Evolutionary conservation across 2,329 filamentous ascomycete species (phyloP).

Genomic region (Fusarium sp.): DNA sequence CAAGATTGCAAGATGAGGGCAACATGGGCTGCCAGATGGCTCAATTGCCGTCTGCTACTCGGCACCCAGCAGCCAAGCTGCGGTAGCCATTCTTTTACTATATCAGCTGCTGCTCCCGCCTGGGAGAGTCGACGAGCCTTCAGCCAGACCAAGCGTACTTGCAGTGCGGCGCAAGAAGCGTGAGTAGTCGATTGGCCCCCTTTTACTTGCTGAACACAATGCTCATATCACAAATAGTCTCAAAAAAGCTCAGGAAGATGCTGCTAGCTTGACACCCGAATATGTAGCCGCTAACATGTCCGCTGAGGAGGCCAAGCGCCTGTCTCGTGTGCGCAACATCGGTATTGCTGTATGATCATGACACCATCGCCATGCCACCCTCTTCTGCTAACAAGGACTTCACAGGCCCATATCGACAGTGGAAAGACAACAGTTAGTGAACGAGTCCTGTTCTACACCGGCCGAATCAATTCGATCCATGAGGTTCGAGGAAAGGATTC

Average conservation of each 20-base stretch:
- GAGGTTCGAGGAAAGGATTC: conserved; percentile 95
- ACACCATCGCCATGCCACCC: background rate
- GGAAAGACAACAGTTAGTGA: conserved; percentile 98
- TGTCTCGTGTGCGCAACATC: conserved; percentile 92
- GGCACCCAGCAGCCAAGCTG: conserved; percentile 46
- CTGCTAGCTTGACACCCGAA: conserved; percentile 64
- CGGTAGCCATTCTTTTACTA: conserved; percentile 45
- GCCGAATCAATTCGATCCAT: conserved; percentile 95
- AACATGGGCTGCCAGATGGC: conserved; percentile 55
- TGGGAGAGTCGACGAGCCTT: conserved; percentile 49
- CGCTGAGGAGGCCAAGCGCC: conserved; percentile 79
- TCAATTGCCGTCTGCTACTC: conserved; percentile 53
- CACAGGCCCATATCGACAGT: conserved; percentile 94
- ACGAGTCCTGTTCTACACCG: conserved; percentile 97
- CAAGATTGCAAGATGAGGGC: conserved; percentile 53
- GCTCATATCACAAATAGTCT: conserved; percentile 50
- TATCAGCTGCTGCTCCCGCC: conserved; percentile 38
- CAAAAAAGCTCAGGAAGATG: conserved; percentile 66
- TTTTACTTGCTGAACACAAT: background rate
- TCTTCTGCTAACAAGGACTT: conserved; percentile 28
- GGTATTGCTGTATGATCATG: conserved; percentile 82
- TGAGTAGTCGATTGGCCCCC: conserved; percentile 41
- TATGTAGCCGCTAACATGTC: conserved; percentile 82
- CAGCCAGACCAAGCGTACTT: conserved; percentile 48
- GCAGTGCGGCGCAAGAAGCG: conserved; percentile 57